These are phyloP conservation scores for Pichia occidentalis DNA, from an alignment of 805 yeast genomes.

Conservation along the genomic window DNA sequence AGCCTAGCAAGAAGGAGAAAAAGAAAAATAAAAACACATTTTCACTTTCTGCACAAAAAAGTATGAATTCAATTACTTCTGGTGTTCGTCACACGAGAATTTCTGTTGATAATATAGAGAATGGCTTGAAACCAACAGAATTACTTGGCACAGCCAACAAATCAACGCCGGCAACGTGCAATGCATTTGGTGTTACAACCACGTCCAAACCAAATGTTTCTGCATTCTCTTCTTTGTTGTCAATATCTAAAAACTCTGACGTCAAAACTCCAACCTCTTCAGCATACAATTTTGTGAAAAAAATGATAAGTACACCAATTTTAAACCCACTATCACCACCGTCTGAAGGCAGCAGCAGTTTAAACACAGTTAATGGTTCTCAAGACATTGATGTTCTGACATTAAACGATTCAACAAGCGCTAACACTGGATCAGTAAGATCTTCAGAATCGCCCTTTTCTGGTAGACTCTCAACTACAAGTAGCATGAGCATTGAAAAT, in stretches of 20 bases:
- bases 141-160: conserved; percentile 18
- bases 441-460: no score
- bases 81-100: conserved; percentile 8
- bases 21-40: background rate
- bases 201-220: conserved; percentile 33
- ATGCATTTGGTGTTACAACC: conserved; percentile 31
- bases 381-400: conserved; percentile 1
- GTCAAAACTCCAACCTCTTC: conserved; percentile 18
- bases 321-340: conserved; percentile 18
- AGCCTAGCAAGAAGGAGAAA: conserved; percentile 1
- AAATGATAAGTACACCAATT: conserved; percentile 30
- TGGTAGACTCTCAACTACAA: no score
- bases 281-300: conserved; percentile 27
- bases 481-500: no score
- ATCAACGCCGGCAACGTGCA: conserved; percentile 30
- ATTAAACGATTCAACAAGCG: background rate
- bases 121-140: conserved; percentile 21
- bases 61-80: no score
- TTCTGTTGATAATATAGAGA: background rate
- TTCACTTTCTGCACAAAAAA: background rate
- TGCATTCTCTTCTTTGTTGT: conserved; percentile 34
- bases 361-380: background rate
- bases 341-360: background rate
- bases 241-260: conserved; percentile 26
- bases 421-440: background rate